Base-by-base conservation (phyloP, 1,284 basidiomycete species). In the Leccinum angustisporum region DNA sequence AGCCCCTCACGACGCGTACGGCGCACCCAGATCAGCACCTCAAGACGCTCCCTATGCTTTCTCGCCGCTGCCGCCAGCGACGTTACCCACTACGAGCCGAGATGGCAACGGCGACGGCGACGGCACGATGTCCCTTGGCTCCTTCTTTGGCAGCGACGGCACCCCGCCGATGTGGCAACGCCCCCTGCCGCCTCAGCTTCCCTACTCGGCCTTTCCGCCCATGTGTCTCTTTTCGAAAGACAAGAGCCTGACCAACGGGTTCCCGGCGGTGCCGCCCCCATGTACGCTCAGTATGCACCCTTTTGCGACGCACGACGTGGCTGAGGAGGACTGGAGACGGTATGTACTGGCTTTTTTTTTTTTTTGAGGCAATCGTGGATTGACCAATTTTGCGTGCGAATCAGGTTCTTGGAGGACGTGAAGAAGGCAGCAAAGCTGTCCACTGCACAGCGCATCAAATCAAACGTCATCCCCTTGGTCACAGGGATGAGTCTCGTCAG, bases 241-340 rank as follows among this genome's bases (percentile, higher is more conserved):
- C 27, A 56, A 64, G 4, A 57, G 62, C 0, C 53, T 74, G 52
- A 58, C 54, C 25, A 54, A 53, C 0, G 72, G 72, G 5, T 74
- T 74, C 61, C 72, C 72, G 0, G 70, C 71, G 25, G 13, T 74
- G 13, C 74, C 75, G 0, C 75, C 72, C 2, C 72, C 74, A 6
- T 71, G 71, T 18, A 58, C 60, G 54, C 21, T 63, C 48, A 60
- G 48, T 13, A 64, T 66, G 3, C 72, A 74, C 33, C 72, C 72
- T 46, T 74, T 74, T 58, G 56, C 64, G 38, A 73, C 72, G 40
- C 75, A 75, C 56, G 72, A 74, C 46, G 52, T 74, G 5, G 46
- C 58, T 0, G 68, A 76, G 54, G 75, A 70, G 33, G 72, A 74
- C 57, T 76, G 72, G 75, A 74, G 63, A 56, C 63, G 73, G 73